Percentiles rank a stretch among this genome's conserved stretches.
Conservation (phyloP, 345 rosid species). For the Sisymbrium altissimum region DNA sequence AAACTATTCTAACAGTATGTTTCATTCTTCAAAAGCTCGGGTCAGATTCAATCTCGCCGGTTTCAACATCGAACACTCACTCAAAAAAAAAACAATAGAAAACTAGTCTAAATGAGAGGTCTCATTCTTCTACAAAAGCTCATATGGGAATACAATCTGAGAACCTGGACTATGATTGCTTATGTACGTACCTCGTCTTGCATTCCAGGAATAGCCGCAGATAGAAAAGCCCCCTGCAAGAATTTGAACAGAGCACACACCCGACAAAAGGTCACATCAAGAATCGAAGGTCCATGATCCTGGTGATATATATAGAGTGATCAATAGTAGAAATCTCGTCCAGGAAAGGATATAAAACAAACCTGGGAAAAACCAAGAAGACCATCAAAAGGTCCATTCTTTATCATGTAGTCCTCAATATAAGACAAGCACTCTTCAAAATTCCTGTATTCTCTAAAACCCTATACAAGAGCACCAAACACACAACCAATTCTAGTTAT, state of each 20-base stretch:
- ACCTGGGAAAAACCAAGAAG: conserved; percentile 56
- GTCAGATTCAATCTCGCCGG: neutral
- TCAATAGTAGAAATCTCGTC: neutral
- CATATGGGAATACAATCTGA: neutral
- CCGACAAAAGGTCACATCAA: neutral
- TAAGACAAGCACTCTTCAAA: conserved; percentile 42
- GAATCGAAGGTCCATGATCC: neutral
- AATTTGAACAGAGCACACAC: too few relatives aligned
- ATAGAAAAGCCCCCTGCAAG: conserved; percentile 28
- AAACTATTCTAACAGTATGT: neutral
- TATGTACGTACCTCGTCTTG: conserved; percentile 33
- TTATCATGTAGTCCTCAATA: conserved; percentile 45
- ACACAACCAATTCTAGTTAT: neutral
- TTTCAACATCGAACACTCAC: neutral
- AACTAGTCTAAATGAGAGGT: neutral
- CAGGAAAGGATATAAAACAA: neutral
- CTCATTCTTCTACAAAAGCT: neutral
- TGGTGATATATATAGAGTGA: neutral
- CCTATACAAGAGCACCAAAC: conserved; percentile 18
- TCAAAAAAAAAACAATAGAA: neutral
- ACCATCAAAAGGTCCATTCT: conserved; percentile 48
- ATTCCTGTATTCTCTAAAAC: conserved; percentile 32
- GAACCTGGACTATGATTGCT: neutral
- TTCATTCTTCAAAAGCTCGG: neutral
- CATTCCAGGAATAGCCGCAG: conserved; percentile 33